Percentiles rank a stretch among this genome's conserved stretches.
phyloP scores from a whole-genome alignment of 177 flowering plant genomes.

The Tripterygium wilfordii region DNA sequence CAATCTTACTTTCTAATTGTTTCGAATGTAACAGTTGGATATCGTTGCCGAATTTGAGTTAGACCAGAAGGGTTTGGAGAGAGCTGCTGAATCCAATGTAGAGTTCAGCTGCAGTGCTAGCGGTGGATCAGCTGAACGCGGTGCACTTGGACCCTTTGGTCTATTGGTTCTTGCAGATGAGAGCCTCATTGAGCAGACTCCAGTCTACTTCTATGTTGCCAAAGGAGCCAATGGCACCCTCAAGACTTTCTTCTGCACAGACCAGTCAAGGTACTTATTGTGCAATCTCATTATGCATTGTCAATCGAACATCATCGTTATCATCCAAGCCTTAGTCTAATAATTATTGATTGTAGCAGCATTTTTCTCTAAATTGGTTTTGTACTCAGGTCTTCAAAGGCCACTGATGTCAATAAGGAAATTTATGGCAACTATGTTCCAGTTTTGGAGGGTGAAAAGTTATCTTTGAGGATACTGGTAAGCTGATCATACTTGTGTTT shows the following conservation, averaged over 20 bases:
- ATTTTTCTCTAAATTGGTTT: too few species aligned
- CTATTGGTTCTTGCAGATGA: slow-evolving; percentile 58
- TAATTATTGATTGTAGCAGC: too few species aligned
- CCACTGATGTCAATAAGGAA: slow-evolving; percentile 48
- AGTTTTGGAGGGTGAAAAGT: slow-evolving; percentile 57
- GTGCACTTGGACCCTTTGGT: slow-evolving; percentile 75
- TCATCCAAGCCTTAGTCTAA: too few species aligned
- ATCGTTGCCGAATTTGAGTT: slow-evolving; percentile 55
- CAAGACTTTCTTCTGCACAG: slow-evolving; percentile 63
- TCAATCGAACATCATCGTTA: too few species aligned
- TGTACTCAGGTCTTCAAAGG: slow-evolving; percentile 66
- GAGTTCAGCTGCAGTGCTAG: slow-evolving; percentile 49
- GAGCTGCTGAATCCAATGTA: slow-evolving; percentile 20
- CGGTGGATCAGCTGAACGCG: slow-evolving; percentile 49
- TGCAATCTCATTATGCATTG: too few species aligned
- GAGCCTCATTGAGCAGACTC: slow-evolving; percentile 50
- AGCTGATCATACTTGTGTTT: too few species aligned
- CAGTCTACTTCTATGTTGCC: slow-evolving; percentile 60
- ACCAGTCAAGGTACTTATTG: slow-evolving; percentile 58
- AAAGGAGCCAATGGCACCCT: slow-evolving; percentile 42
- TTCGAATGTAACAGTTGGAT: slow-evolving; percentile 52
- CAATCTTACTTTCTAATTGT: too few species aligned
- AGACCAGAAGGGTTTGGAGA: slow-evolving; percentile 29
- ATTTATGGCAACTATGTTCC: slow-evolving; percentile 58
- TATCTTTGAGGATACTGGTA: slow-evolving; percentile 59